Evolutionary conservation across 306 rosid species (phyloP), one percentile per base, ranked within the genome.

Genomic region (Trifolium fragiferum): DNA sequence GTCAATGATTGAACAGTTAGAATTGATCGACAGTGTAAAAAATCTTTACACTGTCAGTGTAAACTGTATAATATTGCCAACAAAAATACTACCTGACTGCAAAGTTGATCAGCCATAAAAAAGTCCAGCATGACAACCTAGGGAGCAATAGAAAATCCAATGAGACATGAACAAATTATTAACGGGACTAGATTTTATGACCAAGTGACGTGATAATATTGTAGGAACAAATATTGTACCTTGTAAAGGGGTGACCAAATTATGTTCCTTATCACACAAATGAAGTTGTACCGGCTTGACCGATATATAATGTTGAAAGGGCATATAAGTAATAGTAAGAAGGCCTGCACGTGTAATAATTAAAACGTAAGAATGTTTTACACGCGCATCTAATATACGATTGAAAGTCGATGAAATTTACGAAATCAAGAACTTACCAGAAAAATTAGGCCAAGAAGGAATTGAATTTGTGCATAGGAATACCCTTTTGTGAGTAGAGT

Each of bases 21-120:
- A 4, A 40, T 10, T 43, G 49, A 43, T 43, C 12, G 10, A 37
- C 40, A 8, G 8, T 37, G 10, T 37, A 8, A 37, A 37, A 35
- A 37, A 8, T 37, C 8, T 37, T 37, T 37, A 8, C 40, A 37
- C 10, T 6, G 38, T 35, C 2, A 1, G 38, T 35, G 38, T 27
- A 27, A 27, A 27, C 5, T 27, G 32, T 27, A 27, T 3, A 27
- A 27, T 27, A 27, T 27, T 27, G 32, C 32, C 5, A 27, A 47
- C 6, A 46, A 47, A 51, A 57, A 47, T 33, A 41, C 1, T 90
- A 95, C 99, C 98, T 95, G 99, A 83, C 99, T 95, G 77, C 99
- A 95, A 75, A 95, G 93, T 82, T 95, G 99, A 76, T 95, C 99
- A 38, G 99, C 99, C 99, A 95, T 92, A 90, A 95, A 95, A 87